Evolutionary conservation across 2,329 filamentous ascomycete species (phyloP).

Genomic region (Fusarium multiceps): DNA sequence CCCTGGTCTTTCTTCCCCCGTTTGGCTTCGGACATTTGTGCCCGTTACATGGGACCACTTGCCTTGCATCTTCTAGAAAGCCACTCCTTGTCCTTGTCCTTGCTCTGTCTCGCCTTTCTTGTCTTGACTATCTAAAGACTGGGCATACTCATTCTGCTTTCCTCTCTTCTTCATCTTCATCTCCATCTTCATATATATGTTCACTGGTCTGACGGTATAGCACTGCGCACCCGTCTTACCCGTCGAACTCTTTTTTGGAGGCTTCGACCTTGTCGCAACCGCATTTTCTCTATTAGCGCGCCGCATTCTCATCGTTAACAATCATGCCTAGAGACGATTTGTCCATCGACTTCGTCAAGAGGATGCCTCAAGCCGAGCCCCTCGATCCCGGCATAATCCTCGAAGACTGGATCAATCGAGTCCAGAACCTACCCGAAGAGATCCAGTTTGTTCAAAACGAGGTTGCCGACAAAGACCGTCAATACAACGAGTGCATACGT

Average conservation of each 20-base stretch:
- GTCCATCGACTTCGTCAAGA: conserved; percentile 75
- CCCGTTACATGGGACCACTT: conserved; percentile 42
- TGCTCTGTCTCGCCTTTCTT: conserved; percentile 12
- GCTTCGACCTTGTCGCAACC: conserved; percentile 38
- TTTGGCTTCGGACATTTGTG: conserved; percentile 18
- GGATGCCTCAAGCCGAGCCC: conserved; percentile 71
- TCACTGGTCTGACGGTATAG: conserved; percentile 14
- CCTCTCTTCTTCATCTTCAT: conserved; percentile 34
- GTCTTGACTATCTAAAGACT: not conserved
- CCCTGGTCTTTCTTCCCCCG: conserved; percentile 33
- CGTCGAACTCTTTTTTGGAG: conserved; percentile 34
- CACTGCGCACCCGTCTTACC: conserved; percentile 26
- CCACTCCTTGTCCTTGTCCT: conserved; percentile 31
- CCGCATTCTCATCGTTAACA: conserved; percentile 62
- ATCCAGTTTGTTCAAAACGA: conserved; percentile 87
- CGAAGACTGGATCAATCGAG: conserved; percentile 80
- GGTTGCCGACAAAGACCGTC: conserved; percentile 81
- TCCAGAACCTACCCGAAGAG: conserved; percentile 84
- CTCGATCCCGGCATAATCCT: conserved; percentile 76
- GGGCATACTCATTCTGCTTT: conserved; percentile 1
- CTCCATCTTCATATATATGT: conserved; percentile 5
- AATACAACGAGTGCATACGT: conserved; percentile 74
- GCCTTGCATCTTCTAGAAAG: conserved; percentile 27
- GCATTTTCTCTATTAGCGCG: conserved; percentile 39
- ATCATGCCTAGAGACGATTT: conserved; percentile 79